Conservation (phyloP, 768 basidiomycete genomes). For the Candolleomyces aberdarensis region DNA sequence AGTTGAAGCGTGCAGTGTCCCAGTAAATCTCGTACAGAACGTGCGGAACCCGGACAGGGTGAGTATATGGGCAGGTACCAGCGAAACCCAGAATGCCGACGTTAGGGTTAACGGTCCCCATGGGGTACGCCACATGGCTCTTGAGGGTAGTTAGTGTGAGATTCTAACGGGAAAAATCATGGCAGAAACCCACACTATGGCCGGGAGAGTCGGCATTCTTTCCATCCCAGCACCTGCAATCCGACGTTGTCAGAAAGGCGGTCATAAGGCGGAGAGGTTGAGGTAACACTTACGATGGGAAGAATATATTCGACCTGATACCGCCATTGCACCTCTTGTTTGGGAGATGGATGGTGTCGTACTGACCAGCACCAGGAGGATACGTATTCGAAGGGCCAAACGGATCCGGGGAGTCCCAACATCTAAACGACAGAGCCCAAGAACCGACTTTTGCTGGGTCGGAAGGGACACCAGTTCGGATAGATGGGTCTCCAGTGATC, state of each 20-base stretch:
- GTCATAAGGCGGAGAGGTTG: neutral
- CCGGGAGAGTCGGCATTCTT: slow-evolving; percentile 5
- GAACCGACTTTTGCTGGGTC: neutral
- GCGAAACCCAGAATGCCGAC: slow-evolving; percentile 1
- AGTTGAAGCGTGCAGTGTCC: slow-evolving; percentile 9
- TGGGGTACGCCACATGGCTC: neutral
- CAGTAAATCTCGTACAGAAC: slow-evolving; percentile 7
- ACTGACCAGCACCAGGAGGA: slow-evolving; percentile 2
- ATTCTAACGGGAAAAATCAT: neutral
- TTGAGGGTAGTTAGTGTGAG: neutral
- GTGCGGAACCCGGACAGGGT: slow-evolving; percentile 7
- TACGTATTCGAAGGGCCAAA: neutral
- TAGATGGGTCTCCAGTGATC: neutral
- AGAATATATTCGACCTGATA: neutral
- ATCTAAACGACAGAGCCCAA: slow-evolving; percentile 1
- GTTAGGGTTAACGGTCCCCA: neutral
- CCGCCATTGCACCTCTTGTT: slow-evolving; percentile 2
- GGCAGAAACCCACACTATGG: neutral
- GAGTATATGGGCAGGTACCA: slow-evolving; percentile 1
- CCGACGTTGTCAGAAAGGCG: neutral
- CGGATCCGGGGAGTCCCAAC: neutral
- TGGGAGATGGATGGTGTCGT: slow-evolving; percentile 2
- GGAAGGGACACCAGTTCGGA: neutral
- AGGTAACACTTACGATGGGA: neutral
- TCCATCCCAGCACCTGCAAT: slow-evolving; percentile 9